Evolutionary conservation across 2,329 filamentous ascomycete genomes (phyloP), one percentile per base, ranked within the genome.

Genomic region (Verticillium longisporum): DNA sequence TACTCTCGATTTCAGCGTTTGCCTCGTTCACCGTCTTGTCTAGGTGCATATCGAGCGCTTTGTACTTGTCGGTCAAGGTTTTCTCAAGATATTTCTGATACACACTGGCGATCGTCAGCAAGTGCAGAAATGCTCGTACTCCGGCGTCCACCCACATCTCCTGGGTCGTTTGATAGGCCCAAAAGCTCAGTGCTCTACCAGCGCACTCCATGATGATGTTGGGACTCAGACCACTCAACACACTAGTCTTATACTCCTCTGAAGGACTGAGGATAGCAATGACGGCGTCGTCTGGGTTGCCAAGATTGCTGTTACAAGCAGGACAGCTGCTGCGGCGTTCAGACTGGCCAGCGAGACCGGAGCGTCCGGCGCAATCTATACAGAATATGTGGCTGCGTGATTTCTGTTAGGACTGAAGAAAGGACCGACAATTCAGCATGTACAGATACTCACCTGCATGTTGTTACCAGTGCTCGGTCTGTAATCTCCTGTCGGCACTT

Each of bases 221-320:
- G 1, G 94, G 94, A 63, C 86, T 90, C 1, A 97, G 77, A 0
- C 94, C 94, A 69, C 90, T 92, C 11, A 97, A 79, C 0, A 96
- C 84, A 63, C 88, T 93, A 0, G 90, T 92, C 74, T 96, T 96
- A 79, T 95, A 96, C 66, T 96, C 92, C 68, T 97, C 93, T 0
- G 86, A 88, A 0, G 92, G 92, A 63, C 88, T 90, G 50, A 97
- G 80, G 34, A 86, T 82, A 1, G 88, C 84, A 21, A 88, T 79
- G 10, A 90, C 85, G 4, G 87, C 90, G 75, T 96, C 91, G 67
- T 96, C 89, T 0, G 86, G 86, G 64, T 88, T 89, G 7, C 78
- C 76, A 2, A 97, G 81, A 9, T 80, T 80, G 2, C 85, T 83
- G 37, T 84, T 79, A 70, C 94, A 98, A 32, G 90, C 91, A 60